Base-by-base conservation (phyloP, 176 grass and related monocot genomes). In the Poa annua region DNA sequence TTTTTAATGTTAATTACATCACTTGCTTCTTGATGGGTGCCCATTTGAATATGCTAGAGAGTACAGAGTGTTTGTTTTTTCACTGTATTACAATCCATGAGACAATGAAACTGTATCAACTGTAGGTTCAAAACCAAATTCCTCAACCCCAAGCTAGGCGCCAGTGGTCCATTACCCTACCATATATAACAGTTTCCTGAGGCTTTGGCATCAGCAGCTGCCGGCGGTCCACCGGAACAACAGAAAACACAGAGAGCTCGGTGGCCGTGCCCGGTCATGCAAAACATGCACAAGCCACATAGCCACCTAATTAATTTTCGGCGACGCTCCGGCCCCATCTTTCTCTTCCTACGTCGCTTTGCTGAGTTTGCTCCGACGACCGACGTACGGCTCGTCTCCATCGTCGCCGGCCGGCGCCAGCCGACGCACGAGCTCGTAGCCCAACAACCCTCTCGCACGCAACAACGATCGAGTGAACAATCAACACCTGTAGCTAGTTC, bases 201-300 rank as follows among this genome's bases (percentile, higher is more conserved):
- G 39, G 2, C 4, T 68, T 36, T 12, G 44, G 11, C 66, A n/a
- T 41, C 50, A 21, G 38, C 54, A 3, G 64, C 66, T 22, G 19
- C 9, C 0, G 1, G 8, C 34, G 41, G 9, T 19, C 76, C 57
- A 49, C 76, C 41, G 44, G 44, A 66, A 9, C 45, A 52, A 15
- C 13, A 80, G 61, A 69, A 12, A 55, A 54, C 33, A 16, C 12
- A 38, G 79, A 38, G 79, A 41, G 33, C 65, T 53, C 65, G 49
- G 49, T 53, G 71, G 51, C 71, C 71, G 71, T 26, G 71, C 71
- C 70, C 21, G 41, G 41, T 7, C 68, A 71, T 44, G 69, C 5
- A 51, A 50, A 19, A 51, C 71, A 17, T 5, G 45, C 45, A 0
- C 47, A 74, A 74, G 71, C 71, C 24, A n/a, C n/a, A n/a, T n/a